These are phyloP conservation scores for Phoenix roebelenii DNA, from an alignment of 176 grass and related monocot species.

Conservation along the genomic window DNA sequence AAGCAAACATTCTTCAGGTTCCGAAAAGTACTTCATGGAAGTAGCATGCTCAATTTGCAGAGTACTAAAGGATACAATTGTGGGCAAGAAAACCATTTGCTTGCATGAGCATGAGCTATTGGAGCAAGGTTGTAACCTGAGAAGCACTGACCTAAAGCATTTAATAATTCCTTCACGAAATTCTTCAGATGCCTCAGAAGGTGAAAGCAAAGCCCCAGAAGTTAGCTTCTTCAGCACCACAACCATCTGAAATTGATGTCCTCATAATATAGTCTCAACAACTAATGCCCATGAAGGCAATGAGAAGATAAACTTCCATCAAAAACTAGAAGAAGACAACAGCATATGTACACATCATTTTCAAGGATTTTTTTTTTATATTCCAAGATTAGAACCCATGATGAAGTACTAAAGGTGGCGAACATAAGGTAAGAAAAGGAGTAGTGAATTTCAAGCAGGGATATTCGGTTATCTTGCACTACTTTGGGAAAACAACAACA, in stretches of 20 bases:
- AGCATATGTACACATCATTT: too few relatives aligned
- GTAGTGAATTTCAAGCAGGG: too few relatives aligned
- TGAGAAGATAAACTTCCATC: neutral
- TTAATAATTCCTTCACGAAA: constrained; percentile 66
- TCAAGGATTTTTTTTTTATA: too few relatives aligned
- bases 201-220: constrained; percentile 69
- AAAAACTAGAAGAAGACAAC: neutral
- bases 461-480: too few relatives aligned
- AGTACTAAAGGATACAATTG: constrained; percentile 18
- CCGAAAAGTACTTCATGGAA: constrained; percentile 15
- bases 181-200: constrained; percentile 74
- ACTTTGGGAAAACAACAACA: too few relatives aligned
- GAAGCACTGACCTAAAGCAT: constrained; percentile 75
- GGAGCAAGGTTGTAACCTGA: constrained; percentile 64
- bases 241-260: constrained; percentile 42
- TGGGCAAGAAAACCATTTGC: constrained; percentile 34
- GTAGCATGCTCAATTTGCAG: constrained; percentile 9
- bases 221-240: constrained; percentile 69
- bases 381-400: too few relatives aligned
- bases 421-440: too few relatives aligned
- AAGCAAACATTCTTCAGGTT: constrained; percentile 65
- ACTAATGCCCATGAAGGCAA: neutral
- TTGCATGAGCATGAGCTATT: constrained; percentile 50
- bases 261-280: neutral
- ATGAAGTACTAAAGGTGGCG: too few relatives aligned